Percentiles rank a stretch among this genome's conserved stretches.
Evolutionary conservation across 1,284 basidiomycete genomes (phyloP).

Genomic region (Malassezia brasiliensis): DNA sequence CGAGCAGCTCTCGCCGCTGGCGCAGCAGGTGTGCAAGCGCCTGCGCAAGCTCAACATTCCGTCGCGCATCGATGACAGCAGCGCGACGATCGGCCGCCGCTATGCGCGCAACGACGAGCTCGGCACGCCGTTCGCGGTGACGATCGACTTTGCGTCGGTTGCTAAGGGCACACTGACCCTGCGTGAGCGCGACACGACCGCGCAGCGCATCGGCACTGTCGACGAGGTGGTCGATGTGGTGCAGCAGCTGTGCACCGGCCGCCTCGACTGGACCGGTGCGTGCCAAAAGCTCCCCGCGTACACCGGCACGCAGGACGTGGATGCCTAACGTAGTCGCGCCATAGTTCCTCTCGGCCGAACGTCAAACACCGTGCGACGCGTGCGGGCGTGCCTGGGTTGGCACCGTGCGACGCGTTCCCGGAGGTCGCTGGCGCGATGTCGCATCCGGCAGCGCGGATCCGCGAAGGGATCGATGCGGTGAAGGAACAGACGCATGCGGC

Average conservation of each 20-base stretch:
- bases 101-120: constrained; percentile 97
- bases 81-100: constrained; percentile 86
- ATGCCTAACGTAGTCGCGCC: constrained; percentile 10
- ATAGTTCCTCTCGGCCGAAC: constrained; percentile 5
- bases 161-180: constrained; percentile 50
- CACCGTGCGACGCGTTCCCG: too few species aligned
- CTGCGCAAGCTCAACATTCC: constrained; percentile 79
- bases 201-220: constrained; percentile 81
- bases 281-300: constrained; percentile 65
- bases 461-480: constrained; percentile 12
- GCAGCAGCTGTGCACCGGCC: constrained; percentile 44
- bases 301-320: constrained; percentile 66
- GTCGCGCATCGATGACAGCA: constrained; percentile 87
- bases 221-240: constrained; percentile 80
- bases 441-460: constrained; percentile 5
- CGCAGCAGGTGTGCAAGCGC: constrained; percentile 76
- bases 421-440: neutral
- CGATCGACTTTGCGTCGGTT: constrained; percentile 93
- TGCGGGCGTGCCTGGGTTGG: neutral
- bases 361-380: neutral
- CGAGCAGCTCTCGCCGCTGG: constrained; percentile 71
- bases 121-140: constrained; percentile 90
- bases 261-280: constrained; percentile 65
- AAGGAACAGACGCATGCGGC: constrained; percentile 27
- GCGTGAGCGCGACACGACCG: constrained; percentile 79